These are phyloP conservation scores for Plasmodium gonderi DNA, from an alignment of 169 alveolate species.

Conservation along the genomic window DNA sequence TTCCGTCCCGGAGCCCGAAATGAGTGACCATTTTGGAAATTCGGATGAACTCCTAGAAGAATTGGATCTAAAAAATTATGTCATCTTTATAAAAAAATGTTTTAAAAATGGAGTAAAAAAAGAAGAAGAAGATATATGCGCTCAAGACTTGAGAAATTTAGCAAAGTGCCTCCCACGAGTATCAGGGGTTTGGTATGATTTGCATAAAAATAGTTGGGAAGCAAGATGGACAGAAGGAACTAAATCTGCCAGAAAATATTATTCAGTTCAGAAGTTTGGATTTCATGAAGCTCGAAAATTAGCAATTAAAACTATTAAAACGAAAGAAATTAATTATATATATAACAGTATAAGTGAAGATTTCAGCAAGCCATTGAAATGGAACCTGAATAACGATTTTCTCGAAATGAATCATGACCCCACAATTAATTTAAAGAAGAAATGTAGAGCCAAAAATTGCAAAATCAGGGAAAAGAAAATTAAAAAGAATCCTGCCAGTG, in stretches of 20 bases:
- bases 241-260: conserved; percentile 83
- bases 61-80: conserved; percentile 40
- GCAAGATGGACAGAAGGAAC: conserved; percentile 86
- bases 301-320: conserved; percentile 82
- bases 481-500: conserved; percentile 8
- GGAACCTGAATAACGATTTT: conserved; percentile 50
- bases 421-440: conserved; percentile 40
- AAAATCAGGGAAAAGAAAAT: conserved; percentile 24
- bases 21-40: conserved; percentile 11
- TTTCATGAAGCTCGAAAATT: conserved; percentile 85
- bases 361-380: conserved; percentile 30
- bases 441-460: conserved; percentile 45
- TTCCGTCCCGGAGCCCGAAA: background rate
- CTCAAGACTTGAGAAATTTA: conserved; percentile 81
- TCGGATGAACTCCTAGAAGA: conserved; percentile 55
- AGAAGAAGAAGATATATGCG: conserved; percentile 49
- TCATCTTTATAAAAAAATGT: conserved; percentile 31
- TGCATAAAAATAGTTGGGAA: conserved; percentile 86
- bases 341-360: conserved; percentile 54
- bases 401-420: conserved; percentile 62
- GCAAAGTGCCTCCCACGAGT: conserved; percentile 85
- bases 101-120: conserved; percentile 37
- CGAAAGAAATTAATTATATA: conserved; percentile 66
- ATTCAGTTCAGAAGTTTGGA: conserved; percentile 85
- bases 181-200: conserved; percentile 85